Base-by-base conservation (phyloP, 345 rosid genomes). In the Angophora floribunda region DNA sequence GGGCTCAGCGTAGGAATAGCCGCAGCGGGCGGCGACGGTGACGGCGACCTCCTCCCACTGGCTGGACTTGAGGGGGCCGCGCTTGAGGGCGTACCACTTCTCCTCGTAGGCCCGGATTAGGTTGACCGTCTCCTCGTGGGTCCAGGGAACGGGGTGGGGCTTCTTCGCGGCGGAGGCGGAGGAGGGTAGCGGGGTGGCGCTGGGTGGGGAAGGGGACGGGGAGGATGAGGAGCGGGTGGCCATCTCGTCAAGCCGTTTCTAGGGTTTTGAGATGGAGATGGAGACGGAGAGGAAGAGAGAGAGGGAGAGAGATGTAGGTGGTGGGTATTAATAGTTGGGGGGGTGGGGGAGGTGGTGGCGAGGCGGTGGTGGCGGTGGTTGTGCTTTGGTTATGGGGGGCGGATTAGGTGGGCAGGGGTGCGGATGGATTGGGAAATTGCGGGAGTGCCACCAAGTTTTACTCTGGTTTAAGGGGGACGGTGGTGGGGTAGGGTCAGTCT, bases 1-100 rank as follows among this genome's bases (percentile, higher is more conserved):
- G 41, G 91, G 92, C 59, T 88, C 65, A 32, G 90, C 78, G 91
- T 88, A 85, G 75, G 93, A 93, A 89, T 91, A 92, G 91, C 95
- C 94, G 91, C 97, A 94, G 86, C 95, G 96, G 85, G 90, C 91
- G 41, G 96, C 95, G 88, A 95, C 95, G 67, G 93, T 87, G 30
- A 67, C 94, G 87, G 97, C 95, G 45, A 96, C 93, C 80, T 95
- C 97, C 80, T 96, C 96, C 99, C 99, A 96, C 52, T 94, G 96
- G 85, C 51, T 90, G 85, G 95, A 93, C 88, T 93, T 95, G 85
- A 96, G 97, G 52, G 92, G 94, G 52, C 95, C 94, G 30, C 98
- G 95, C 55, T 94, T 94, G 61, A 93, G 90, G 79, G 95, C 88
- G 91, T 94, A 90, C 99, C 98, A 95, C 88, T 93, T 93, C 78